These are phyloP conservation scores for Echites panduratus DNA, from an alignment of 257 asterid species.

Conservation along the genomic window DNA sequence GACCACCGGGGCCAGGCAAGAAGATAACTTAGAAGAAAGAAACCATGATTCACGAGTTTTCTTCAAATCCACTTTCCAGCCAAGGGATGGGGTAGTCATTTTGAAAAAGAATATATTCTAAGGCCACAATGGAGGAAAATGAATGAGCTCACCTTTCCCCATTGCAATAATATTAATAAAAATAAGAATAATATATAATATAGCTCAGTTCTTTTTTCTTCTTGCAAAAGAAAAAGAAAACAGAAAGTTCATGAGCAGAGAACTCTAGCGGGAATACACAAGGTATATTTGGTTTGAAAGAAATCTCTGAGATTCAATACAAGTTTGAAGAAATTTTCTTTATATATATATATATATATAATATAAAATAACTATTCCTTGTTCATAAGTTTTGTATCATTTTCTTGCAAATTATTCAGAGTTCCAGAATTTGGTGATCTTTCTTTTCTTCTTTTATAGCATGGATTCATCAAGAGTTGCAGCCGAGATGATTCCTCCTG, in stretches of 20 bases:
- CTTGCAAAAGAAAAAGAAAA: not conserved
- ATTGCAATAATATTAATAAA: too few species aligned
- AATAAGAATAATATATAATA: too few species aligned
- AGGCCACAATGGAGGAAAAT: not conserved
- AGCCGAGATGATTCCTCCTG: conserved; percentile 11
- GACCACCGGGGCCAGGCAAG: too few species aligned
- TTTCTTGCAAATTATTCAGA: not conserved
- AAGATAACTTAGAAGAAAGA: not conserved
- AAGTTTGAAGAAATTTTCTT: not conserved
- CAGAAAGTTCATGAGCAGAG: not conserved
- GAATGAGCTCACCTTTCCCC: too few species aligned
- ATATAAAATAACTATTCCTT: not conserved
- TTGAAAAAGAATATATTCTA: conserved; percentile 8
- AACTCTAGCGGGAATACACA: not conserved
- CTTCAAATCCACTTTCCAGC: not conserved
- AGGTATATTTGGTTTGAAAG: conserved; percentile 5
- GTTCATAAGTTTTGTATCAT: not conserved
- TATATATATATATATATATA: not conserved
- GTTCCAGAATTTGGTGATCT: too few species aligned
- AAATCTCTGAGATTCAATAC: not conserved
- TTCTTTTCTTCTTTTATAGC: too few species aligned
- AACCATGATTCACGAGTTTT: not conserved
- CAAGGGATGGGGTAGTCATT: not conserved
- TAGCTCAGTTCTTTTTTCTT: not conserved
- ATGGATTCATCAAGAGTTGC: conserved; percentile 34